phyloP scores from a whole-genome alignment of 2,329 filamentous ascomycete genomes.

The Bipolaris cookei region DNA sequence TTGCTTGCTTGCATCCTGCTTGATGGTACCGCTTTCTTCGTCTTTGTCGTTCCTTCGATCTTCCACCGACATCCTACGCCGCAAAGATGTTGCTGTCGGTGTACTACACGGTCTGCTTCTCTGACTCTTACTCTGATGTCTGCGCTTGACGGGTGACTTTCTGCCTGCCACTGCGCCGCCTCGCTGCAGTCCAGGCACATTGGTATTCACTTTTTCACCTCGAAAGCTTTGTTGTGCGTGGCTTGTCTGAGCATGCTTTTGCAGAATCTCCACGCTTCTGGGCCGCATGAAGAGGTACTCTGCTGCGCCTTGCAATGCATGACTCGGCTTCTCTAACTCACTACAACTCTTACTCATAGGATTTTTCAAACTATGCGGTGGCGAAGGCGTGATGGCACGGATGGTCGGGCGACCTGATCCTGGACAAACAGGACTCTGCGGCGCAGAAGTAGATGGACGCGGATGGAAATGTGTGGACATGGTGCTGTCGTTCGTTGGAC shows the following conservation, averaged over 20 bases:
- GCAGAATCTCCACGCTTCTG: not conserved
- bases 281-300: not conserved
- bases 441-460: conserved; percentile 19
- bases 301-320: too few species aligned
- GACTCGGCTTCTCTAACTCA: conserved; percentile 1
- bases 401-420: conserved; percentile 35
- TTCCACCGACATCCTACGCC: not conserved
- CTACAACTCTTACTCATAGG: conserved; percentile 12
- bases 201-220: not conserved
- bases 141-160: conserved; percentile 12
- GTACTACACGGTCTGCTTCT: conserved; percentile 9
- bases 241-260: too few species aligned
- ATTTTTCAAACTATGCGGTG: conserved; percentile 21
- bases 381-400: conserved; percentile 38
- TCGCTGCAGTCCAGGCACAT: conserved; percentile 6
- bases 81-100: not conserved
- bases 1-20: not conserved
- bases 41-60: not conserved
- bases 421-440: conserved; percentile 20
- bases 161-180: conserved; percentile 1
- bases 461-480: conserved; percentile 13
- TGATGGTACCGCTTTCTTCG: not conserved
- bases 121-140: conserved; percentile 1
- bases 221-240: not conserved
- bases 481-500: not conserved